Evolutionary conservation across 1,284 basidiomycete genomes (phyloP).

Genomic region (Tetrapyrgos nigripes): DNA sequence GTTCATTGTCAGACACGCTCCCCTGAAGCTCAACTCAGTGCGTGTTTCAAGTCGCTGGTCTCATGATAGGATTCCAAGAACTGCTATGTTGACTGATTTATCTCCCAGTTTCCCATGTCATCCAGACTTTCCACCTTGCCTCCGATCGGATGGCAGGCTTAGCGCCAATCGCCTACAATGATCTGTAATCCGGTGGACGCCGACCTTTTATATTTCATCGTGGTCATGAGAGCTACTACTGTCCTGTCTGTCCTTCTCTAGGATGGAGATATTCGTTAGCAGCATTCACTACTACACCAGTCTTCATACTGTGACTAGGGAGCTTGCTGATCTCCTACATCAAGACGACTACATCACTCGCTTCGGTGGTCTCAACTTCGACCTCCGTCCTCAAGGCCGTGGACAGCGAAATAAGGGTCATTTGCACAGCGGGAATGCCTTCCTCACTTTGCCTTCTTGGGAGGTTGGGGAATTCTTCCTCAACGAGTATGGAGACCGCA

Average conservation of each 20-base stretch:
- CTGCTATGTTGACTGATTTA: no score
- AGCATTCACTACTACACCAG: conserved; percentile 15
- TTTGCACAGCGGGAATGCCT: conserved; percentile 12
- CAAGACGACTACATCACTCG: conserved; percentile 6
- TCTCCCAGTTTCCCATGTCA: no score
- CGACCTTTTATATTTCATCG: no score
- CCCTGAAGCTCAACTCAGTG: no score
- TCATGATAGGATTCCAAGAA: no score
- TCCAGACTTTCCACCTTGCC: no score
- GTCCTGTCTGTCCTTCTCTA: neutral
- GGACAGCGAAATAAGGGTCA: conserved; percentile 1
- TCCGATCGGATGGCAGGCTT: no score
- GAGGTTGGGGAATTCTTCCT: conserved; percentile 14
- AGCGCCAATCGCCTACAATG: no score
- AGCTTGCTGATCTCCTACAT: conserved; percentile 13
- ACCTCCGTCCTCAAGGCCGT: conserved; percentile 15
- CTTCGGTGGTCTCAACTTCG: conserved; percentile 14
- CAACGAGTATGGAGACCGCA: conserved; percentile 10
- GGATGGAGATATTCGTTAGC: conserved; percentile 18
- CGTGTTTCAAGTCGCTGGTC: no score
- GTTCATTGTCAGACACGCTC: no score
- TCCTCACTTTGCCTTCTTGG: conserved; percentile 13
- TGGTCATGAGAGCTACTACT: neutral
- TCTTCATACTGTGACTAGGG: conserved; percentile 11
- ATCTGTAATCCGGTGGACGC: no score